Evolutionary conservation across 768 basidiomycete genomes (phyloP).

Genomic region (Sarcodon sp.): DNA sequence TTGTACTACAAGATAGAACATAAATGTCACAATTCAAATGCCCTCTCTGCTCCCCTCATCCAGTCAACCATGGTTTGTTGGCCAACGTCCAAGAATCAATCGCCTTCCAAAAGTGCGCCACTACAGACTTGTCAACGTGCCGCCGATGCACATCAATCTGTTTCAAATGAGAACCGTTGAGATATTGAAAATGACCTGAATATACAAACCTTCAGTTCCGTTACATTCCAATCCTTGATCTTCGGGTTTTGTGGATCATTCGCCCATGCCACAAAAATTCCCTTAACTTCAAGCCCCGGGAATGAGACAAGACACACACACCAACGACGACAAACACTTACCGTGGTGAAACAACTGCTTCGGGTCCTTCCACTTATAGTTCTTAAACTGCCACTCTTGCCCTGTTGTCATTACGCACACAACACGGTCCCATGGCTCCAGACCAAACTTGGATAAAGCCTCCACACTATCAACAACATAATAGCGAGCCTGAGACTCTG

Average conservation of each 20-base stretch:
- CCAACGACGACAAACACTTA: constrained; percentile 18
- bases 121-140: constrained; percentile 89
- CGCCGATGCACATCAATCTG: constrained; percentile 86
- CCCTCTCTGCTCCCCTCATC: neutral
- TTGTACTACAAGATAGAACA: no score
- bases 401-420: constrained; percentile 98
- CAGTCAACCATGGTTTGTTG: constrained; percentile 64
- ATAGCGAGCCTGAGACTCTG: constrained; percentile 39
- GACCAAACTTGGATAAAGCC: constrained; percentile 81
- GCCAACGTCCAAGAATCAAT: constrained; percentile 75
- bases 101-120: constrained; percentile 92
- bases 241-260: constrained; percentile 83
- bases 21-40: no score
- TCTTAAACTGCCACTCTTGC: constrained; percentile 95
- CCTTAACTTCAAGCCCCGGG: constrained; percentile 54
- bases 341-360: constrained; percentile 88
- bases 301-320: neutral
- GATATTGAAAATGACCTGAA: neutral
- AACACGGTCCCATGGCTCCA: constrained; percentile 94
- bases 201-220: constrained; percentile 60
- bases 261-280: constrained; percentile 89
- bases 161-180: neutral
- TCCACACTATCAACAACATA: constrained; percentile 90
- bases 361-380: constrained; percentile 96
- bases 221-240: constrained; percentile 96